These are phyloP conservation scores for Climacium dendroides DNA, from an alignment of 225 moss, liverwort and hornwort species.

Conservation along the genomic window DNA sequence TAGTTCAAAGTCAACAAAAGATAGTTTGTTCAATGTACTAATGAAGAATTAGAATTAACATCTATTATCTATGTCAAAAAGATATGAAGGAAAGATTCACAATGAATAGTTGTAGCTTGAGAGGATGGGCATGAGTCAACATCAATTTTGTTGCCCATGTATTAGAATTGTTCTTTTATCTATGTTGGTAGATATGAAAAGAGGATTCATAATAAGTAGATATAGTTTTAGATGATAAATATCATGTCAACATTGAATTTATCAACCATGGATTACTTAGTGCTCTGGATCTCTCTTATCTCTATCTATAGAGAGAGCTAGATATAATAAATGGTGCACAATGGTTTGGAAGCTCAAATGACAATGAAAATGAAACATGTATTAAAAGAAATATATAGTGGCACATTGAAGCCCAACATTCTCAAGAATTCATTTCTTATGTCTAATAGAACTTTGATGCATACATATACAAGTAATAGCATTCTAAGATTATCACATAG, in stretches of 20 bases:
- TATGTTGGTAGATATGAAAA: accelerated
- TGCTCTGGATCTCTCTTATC: background rate
- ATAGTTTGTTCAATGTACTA: accelerated
- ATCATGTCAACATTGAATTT: accelerated
- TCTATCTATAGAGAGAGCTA: background rate
- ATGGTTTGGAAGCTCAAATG: background rate
- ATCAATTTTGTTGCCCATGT: background rate
- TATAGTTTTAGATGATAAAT: background rate
- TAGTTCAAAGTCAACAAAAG: accelerated
- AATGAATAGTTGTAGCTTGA: background rate
- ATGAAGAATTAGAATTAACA: background rate
- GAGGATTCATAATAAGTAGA: background rate
- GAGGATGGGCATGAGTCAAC: accelerated
- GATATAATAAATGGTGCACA: background rate
- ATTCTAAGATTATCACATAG: no score
- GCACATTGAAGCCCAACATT: no score
- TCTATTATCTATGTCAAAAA: accelerated
- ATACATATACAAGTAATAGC: no score
- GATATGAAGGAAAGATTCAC: background rate
- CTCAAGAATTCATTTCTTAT: no score
- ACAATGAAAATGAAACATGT: background rate
- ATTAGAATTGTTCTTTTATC: background rate
- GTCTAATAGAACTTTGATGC: no score
- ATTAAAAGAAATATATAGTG: no score
- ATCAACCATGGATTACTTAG: background rate